Conservation (phyloP, 495 filamentous ascomycete species). For the Emericellopsis terricola region DNA sequence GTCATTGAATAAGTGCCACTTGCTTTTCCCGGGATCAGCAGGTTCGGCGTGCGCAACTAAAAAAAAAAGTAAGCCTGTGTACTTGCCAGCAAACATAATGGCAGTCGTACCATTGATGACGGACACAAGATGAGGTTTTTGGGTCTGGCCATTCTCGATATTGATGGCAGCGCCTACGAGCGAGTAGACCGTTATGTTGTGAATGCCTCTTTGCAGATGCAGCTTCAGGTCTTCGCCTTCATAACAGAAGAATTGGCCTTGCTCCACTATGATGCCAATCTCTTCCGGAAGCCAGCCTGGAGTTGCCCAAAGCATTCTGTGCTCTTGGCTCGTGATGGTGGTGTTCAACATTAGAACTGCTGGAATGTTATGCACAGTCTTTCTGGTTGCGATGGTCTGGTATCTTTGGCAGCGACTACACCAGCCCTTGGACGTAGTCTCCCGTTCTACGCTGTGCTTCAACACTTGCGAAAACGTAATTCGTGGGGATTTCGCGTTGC, state of each 20-base stretch:
- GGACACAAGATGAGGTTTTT: conserved; percentile 81
- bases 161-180: conserved; percentile 81
- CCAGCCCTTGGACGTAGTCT: conserved; percentile 71
- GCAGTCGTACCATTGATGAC: conserved; percentile 53
- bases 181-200: conserved; percentile 70
- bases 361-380: conserved; percentile 65
- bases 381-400: conserved; percentile 60
- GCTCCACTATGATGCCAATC: conserved; percentile 71
- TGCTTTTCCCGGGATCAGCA: conserved; percentile 30
- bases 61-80: not conserved
- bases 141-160: conserved; percentile 63
- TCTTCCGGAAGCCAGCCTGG: conserved; percentile 85
- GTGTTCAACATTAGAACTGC: conserved; percentile 71
- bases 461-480: conserved; percentile 63
- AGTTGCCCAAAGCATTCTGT: conserved; percentile 64
- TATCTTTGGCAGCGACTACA: conserved; percentile 78
- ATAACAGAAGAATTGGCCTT: conserved; percentile 70
- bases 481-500: conserved; percentile 35
- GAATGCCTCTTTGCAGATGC: conserved; percentile 40
- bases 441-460: conserved; percentile 71
- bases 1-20: conserved; percentile 95
- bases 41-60: conserved; percentile 52
- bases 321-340: conserved; percentile 48
- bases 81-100: too few species aligned
- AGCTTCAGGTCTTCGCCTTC: conserved; percentile 72